Conservation (phyloP, 257 asterid genomes). For the Plantago major region DNA sequence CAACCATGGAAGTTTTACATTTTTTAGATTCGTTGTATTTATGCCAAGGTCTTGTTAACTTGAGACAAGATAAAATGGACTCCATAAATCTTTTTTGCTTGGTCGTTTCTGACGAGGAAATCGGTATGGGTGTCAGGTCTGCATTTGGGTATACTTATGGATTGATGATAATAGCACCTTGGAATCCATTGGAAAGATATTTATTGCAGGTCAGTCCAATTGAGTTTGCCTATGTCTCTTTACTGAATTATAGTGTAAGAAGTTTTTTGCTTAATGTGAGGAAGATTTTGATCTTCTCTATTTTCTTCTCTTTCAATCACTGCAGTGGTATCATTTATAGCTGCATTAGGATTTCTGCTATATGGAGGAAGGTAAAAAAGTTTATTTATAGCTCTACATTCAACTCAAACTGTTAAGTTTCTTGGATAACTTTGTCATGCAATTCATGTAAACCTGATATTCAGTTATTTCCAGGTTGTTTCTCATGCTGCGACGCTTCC, state of each 20-base stretch:
- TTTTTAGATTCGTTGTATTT: too few species aligned
- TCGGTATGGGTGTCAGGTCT: conserved; percentile 42
- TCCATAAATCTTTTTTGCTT: conserved; percentile 5
- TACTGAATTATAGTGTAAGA: background rate
- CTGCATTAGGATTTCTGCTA: conserved; percentile 86
- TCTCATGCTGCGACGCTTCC: conserved; percentile 83
- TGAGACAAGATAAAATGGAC: background rate
- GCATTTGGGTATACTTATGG: conserved; percentile 81
- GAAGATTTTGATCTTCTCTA: conserved; percentile 17
- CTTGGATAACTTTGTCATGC: too few species aligned
- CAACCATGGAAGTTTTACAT: too few species aligned
- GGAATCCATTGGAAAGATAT: conserved; percentile 69
- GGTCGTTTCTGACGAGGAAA: conserved; percentile 14
- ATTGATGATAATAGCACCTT: conserved; percentile 42
- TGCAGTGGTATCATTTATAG: conserved; percentile 82
- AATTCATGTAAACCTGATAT: background rate
- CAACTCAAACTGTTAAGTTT: too few species aligned
- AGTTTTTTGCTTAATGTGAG: too few species aligned
- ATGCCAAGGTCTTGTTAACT: too few species aligned
- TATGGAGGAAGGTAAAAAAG: conserved; percentile 89
- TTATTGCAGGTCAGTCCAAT: conserved; percentile 65
- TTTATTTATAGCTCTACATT: conserved; percentile 2
- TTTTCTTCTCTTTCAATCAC: conserved; percentile 27
- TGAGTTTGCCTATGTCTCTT: conserved; percentile 14
- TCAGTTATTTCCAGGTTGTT: conserved; percentile 59